These are phyloP conservation scores for Harrya chromipes DNA, from an alignment of 768 basidiomycete genomes.

Conservation along the genomic window DNA sequence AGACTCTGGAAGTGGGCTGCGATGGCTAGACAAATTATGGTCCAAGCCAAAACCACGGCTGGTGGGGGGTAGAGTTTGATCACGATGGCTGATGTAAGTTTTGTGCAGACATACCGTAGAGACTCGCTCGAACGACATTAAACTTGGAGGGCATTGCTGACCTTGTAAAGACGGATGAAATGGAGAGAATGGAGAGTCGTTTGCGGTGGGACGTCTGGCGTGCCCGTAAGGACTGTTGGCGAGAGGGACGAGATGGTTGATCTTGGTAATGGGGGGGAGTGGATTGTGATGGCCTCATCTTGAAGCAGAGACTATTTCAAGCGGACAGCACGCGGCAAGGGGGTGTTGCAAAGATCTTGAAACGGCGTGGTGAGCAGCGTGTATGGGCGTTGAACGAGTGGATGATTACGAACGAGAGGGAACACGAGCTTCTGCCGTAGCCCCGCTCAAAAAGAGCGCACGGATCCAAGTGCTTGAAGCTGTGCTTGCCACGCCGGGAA, in stretches of 20 bases:
- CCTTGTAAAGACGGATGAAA: slow-evolving; percentile 30
- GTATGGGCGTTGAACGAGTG: slow-evolving; percentile 10
- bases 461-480: slow-evolving; percentile 15
- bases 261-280: slow-evolving; percentile 23
- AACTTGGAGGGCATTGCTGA: slow-evolving; percentile 66
- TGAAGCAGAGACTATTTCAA: slow-evolving; percentile 21
- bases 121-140: slow-evolving; percentile 61
- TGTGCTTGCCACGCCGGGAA: slow-evolving; percentile 18
- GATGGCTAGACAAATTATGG: slow-evolving; percentile 75
- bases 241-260: slow-evolving; percentile 24
- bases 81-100: slow-evolving; percentile 3
- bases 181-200: slow-evolving; percentile 31
- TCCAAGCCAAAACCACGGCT: slow-evolving; percentile 72
- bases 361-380: slow-evolving; percentile 32
- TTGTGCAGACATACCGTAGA: slow-evolving; percentile 53
- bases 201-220: slow-evolving; percentile 34
- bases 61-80: not conserved
- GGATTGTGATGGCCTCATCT: slow-evolving; percentile 27
- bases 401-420: slow-evolving; percentile 17
- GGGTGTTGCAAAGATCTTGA: slow-evolving; percentile 23
- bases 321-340: slow-evolving; percentile 27
- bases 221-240: slow-evolving; percentile 17
- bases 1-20: slow-evolving; percentile 74
- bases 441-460: slow-evolving; percentile 25
- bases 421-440: slow-evolving; percentile 23